These are phyloP conservation scores for Dioscorea alata DNA, from an alignment of 106 monocot genomes.

Conservation along the genomic window DNA sequence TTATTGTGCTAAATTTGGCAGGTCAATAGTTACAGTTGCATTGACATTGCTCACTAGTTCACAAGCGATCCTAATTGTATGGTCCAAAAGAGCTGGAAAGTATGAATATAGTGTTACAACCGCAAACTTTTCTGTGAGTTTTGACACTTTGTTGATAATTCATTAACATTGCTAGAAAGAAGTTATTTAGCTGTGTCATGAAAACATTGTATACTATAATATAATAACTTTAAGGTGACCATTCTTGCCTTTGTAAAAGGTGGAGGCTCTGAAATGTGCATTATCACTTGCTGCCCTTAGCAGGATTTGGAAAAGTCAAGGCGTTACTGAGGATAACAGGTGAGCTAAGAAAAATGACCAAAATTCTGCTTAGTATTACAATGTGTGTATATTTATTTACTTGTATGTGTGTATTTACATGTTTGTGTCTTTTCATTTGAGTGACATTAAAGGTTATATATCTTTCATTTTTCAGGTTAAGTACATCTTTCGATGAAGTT, in stretches of 20 bases:
- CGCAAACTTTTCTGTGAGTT: constrained; percentile 79
- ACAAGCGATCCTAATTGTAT: constrained; percentile 89
- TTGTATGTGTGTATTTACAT: background rate
- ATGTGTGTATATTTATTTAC: too few species aligned
- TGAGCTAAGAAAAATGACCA: constrained; percentile 6
- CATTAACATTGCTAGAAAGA: background rate
- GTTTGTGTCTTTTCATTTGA: background rate
- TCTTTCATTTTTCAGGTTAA: constrained; percentile 50
- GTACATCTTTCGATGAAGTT: constrained; percentile 75
- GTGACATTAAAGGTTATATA: background rate
- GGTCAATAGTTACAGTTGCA: constrained; percentile 76
- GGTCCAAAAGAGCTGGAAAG: constrained; percentile 96
- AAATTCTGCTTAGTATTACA: too few species aligned
- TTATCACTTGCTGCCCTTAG: constrained; percentile 74
- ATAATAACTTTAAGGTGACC: background rate
- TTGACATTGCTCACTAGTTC: constrained; percentile 95
- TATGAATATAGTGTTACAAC: constrained; percentile 97
- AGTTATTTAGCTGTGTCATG: background rate
- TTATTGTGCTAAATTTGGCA: constrained; percentile 15
- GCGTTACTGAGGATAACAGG: constrained; percentile 82
- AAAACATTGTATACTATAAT: background rate
- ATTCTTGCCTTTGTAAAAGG: constrained; percentile 31
- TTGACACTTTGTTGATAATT: background rate
- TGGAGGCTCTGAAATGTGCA: constrained; percentile 89
- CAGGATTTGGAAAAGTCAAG: constrained; percentile 81